Evolutionary conservation across 2,329 filamentous ascomycete genomes (phyloP), one percentile per base, ranked within the genome.

Genomic region (Fusarium transvaalense): DNA sequence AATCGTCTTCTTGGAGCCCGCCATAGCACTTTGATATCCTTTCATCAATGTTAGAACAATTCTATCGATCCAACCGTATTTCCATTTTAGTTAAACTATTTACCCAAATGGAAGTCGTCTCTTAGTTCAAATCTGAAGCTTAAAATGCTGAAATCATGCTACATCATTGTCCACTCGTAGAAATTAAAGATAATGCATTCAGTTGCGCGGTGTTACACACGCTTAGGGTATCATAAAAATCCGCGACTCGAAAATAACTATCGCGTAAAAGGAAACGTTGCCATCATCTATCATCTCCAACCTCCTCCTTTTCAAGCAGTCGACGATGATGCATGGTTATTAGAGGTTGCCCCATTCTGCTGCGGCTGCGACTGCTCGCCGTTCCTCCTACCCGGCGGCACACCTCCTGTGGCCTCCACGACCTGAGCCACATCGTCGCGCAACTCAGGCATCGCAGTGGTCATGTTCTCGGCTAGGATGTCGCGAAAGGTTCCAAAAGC

Each of bases 401-500:
- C 59, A 13, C 79, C 79, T 3, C 81, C 81, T 0, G 85, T 87
- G 5, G 79, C 82, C 64, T 79, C 81, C 9, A 89, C 68, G 10
- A 89, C 84, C 37, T 77, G 75, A 12, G 79, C 80, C 15, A 88
- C 83, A 64, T 90, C 87, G 3, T 79, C 82, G 32, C 78, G 74
- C 68, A 89, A 74, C 83, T 90, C 88, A 9, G 88, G 88, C 83
- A 89, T 83, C 19, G 86, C 86, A 38, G 77, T 77, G 38, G 79
- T 79, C 77, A 90, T 86, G 76, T 89, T 83, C 54, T 81, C 81
- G 14, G 88, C 89, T 3, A 92, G 80, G 25, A 88, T 82, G 78
- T 91, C 88, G 54, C 88, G 81, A 75, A 92, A 91, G 31, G 78
- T 72, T 13, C 76, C 82, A 75, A 91, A 92, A 35, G 89, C 89